Conservation (phyloP, 2,329 filamentous ascomycete genomes). For the Aureobasidium mangrovei region DNA sequence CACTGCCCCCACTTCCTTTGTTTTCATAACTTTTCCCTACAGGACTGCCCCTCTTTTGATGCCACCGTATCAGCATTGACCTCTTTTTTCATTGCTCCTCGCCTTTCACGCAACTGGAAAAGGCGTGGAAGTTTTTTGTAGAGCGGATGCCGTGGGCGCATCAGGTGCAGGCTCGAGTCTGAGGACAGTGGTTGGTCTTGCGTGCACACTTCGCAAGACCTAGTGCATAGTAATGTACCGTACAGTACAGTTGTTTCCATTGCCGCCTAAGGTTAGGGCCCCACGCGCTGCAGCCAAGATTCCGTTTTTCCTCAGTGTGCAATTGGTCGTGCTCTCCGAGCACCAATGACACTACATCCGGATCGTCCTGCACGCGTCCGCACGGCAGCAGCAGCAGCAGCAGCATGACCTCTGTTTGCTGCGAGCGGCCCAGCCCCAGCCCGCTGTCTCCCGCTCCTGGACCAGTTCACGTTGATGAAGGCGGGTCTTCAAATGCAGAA, state of each 20-base stretch:
- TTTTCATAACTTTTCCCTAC: neutral
- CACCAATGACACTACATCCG: conserved; percentile 8
- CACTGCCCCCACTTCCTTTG: conserved; percentile 8
- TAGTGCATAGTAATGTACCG: neutral
- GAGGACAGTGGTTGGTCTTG: neutral
- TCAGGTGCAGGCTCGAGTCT: too few species aligned
- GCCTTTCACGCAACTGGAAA: neutral
- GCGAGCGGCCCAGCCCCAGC: neutral
- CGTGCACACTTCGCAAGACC: neutral
- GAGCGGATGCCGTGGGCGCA: neutral
- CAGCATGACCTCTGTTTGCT: neutral
- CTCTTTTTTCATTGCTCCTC: neutral
- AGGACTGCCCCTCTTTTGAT: neutral
- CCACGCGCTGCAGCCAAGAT: conserved; percentile 12
- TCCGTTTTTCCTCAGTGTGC: neutral
- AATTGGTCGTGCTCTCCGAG: conserved; percentile 3
- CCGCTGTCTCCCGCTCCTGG: neutral
- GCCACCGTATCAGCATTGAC: conserved; percentile 7
- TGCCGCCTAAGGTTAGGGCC: conserved; percentile 7
- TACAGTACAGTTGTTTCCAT: neutral
- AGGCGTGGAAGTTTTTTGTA: neutral
- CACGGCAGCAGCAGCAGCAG: neutral
- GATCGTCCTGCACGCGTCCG: neutral
- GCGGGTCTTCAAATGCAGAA: conserved; percentile 4
- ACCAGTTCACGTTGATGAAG: neutral